Evolutionary conservation across 305 asterid species (phyloP), one percentile per base, ranked within the genome.

Genomic region (Vinca major): DNA sequence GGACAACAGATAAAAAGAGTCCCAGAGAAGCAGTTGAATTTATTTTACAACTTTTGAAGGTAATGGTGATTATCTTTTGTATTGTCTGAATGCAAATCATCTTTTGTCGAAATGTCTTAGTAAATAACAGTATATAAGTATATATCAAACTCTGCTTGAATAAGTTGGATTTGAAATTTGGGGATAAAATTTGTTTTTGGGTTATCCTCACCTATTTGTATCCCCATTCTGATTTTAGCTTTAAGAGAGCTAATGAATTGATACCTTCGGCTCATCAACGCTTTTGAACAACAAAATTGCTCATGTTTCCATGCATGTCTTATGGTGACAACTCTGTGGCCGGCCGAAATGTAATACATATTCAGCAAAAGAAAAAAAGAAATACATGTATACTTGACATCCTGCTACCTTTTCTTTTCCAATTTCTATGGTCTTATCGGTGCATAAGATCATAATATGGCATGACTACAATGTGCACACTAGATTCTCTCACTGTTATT

Each of bases 1-100:
- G 96, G 74, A 79, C 95, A 69, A 80, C 93, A 50, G 96, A 93
- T 74, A 84, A 83, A 80, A 91, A 84, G 82, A 93, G 97, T 79
- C 97, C 97, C 45, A 89, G 95, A 79, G 99, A 94, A 84, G 97
- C 97, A 78, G 96, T 94, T 77, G 97, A 94, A 83, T 94, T 94
- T 73, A 79, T 94, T 81, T 87, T 89, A 81, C 96, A 91, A 81
- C 97, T 94, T 77, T 71, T 94, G 83, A 94, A 91, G 99, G 99
- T 94, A 83, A 70, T 5, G 57, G 16, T 67, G 41, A 63, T 76
- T 13, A 36, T 40, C 21, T 61, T 55, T 53, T 19, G 5, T 53
- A 53, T 26, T 26, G 33, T 77, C 71, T 93, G 82, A 93, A 91
- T 96, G 99, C 89, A 83, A 69, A 63, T 77, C 3, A 33, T 39